Base-by-base conservation (phyloP, 257 asterid species). In the Ilex aquifolium region DNA sequence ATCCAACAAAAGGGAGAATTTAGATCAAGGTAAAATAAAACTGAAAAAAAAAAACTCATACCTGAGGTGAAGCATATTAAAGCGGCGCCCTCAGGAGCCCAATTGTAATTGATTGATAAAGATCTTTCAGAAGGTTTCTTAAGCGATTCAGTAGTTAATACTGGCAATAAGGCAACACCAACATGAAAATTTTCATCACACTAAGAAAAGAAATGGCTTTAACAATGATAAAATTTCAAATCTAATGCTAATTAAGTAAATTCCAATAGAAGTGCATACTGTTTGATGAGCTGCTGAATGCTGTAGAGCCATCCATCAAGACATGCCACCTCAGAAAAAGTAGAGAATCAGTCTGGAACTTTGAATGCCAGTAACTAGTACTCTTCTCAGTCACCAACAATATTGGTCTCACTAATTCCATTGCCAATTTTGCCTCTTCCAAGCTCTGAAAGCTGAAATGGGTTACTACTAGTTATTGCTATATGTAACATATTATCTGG, bases 41-140 rank as follows among this genome's bases (percentile, higher is more conserved):
- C 44, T 13, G 31, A 55, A 60, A 17, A 50, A 6, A 9, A 46
- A 10, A 5, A 66, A 51, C 29, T 42, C 17, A 15, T 63, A 85
- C 95, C 94, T 48, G 96, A 88, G 12, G 96, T 86, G 68, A 86
- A 91, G 76, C 96, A 84, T 67, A 86, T 80, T 46, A 91, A 70
- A 55, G 94, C 95, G 44, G 84, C 95, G 72, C 77, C 61, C 58
- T 81, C 72, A 42, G 91, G 99, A 44, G 96, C 84, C 93, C 93
- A 85, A 1, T 49, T 66, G 66, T 81, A 89, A 79, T 82, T 85
- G 7, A 75, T 61, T 39, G 64, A 39, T 31, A 56, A 32, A 60
- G 69, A 51, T 54, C 55, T 55, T 59, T 61, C 64, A 44, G 63
- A 49, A 51, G 72, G 70, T 54, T 64, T 55, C 68, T 67, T 69